Conservation (phyloP, 202 grass and related monocot genomes). For the Saccharum hybrid region DNA sequence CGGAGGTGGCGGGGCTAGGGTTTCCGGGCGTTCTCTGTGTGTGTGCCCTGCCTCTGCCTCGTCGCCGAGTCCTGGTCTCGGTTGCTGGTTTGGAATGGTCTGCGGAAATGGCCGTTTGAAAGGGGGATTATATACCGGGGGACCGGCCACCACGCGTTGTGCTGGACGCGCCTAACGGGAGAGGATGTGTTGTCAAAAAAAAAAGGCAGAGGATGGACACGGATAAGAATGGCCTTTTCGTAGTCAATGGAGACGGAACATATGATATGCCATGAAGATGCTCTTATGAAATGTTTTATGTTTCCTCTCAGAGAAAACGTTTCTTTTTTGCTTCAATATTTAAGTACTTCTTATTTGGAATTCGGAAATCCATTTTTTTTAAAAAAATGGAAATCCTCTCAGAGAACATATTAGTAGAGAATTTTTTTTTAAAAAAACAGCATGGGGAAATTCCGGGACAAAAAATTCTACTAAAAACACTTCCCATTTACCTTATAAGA, state of each 20-base stretch:
- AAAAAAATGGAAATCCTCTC: no score
- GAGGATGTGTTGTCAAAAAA: not conserved
- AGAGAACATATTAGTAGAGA: not conserved
- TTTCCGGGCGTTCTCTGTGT: not conserved
- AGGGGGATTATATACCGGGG: conserved; percentile 50
- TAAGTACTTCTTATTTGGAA: no score
- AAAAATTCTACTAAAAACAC: not conserved
- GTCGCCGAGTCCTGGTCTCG: conserved; percentile 11
- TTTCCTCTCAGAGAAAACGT: not conserved
- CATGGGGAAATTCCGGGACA: not conserved
- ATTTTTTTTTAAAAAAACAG: not conserved
- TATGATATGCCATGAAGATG: not conserved
- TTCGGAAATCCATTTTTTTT: not conserved
- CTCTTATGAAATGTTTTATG: conserved; percentile 13
- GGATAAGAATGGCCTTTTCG: not conserved
- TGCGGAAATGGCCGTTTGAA: conserved; percentile 50
- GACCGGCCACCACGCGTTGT: not conserved
- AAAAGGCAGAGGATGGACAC: not conserved
- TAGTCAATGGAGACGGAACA: not conserved
- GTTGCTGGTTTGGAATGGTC: conserved; percentile 30
- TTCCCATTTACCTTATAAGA: not conserved
- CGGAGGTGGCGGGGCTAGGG: conserved; percentile 30
- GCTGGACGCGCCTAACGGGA: conserved; percentile 49
- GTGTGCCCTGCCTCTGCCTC: not conserved
- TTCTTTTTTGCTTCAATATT: not conserved